Percentiles rank a stretch among this genome's conserved stretches.
Evolutionary conservation across 2,329 filamentous ascomycete species (phyloP).

Genomic region (Lomentospora prolificans): DNA sequence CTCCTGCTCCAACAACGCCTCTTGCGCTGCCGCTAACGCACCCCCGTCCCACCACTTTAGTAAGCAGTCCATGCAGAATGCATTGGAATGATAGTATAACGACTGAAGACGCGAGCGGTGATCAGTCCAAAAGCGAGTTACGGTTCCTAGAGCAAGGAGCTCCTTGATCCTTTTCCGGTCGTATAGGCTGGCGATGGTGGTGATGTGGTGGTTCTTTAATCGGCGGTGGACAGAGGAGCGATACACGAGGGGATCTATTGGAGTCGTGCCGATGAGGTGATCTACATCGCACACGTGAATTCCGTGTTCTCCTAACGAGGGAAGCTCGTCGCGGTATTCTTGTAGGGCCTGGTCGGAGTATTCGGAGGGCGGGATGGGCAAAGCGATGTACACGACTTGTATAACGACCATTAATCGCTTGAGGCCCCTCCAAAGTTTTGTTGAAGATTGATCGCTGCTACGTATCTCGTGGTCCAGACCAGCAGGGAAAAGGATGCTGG

Average conservation of each 20-base stretch:
- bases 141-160: constrained; percentile 1
- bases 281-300: background rate
- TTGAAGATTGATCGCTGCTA: background rate
- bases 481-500: background rate
- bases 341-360: background rate
- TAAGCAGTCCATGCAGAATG: constrained; percentile 9
- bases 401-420: constrained; percentile 3
- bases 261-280: background rate
- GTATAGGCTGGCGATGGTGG: background rate
- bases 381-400: constrained; percentile 3
- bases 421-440: background rate
- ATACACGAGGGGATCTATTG: background rate
- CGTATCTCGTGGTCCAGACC: background rate
- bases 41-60: constrained; percentile 5
- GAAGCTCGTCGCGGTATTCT: background rate
- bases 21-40: background rate
- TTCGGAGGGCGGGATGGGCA: background rate
- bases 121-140: background rate
- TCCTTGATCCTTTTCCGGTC: constrained; percentile 2
- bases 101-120: background rate
- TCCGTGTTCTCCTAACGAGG: background rate
- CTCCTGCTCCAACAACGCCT: background rate
- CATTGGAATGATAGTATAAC: constrained; percentile 1
- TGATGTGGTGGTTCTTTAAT: constrained; percentile 1
- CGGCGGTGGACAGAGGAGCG: background rate